A percentile compares a stretch with the other conserved stretches of the same genome.
These are phyloP conservation scores for Pseudisothecium myosuroides DNA, from an alignment of 225 moss, liverwort and hornwort species.

Conservation along the genomic window DNA sequence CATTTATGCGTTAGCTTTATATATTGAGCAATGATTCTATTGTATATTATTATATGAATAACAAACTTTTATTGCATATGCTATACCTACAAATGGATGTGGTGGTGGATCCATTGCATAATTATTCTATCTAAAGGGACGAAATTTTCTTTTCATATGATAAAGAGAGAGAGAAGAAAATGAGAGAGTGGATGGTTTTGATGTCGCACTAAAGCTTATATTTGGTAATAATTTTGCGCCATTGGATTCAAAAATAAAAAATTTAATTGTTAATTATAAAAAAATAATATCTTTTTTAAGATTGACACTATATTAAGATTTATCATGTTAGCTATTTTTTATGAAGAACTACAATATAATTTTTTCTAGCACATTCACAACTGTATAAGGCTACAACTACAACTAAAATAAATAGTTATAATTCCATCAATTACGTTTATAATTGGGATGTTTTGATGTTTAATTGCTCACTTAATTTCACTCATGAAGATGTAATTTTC, in stretches of 20 bases:
- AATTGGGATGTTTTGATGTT: background rate
- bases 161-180: no score
- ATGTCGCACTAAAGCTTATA: background rate
- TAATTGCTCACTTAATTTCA: background rate
- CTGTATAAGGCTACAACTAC: background rate
- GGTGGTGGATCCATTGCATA: rapidly evolving
- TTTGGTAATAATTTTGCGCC: background rate
- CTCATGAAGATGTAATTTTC: background rate
- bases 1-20: background rate
- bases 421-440: background rate
- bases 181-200: no score
- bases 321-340: background rate
- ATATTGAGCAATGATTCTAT: background rate
- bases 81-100: rapidly evolving
- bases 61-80: background rate
- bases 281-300: no score
- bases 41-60: background rate
- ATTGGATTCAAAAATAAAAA: background rate
- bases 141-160: no score
- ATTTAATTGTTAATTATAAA: background rate
- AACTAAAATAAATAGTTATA: background rate
- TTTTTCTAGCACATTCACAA: background rate
- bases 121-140: no score
- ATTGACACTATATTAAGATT: background rate
- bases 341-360: background rate